Base-by-base conservation (phyloP, 495 filamentous ascomycete genomes). In the Podospora appendiculata region DNA sequence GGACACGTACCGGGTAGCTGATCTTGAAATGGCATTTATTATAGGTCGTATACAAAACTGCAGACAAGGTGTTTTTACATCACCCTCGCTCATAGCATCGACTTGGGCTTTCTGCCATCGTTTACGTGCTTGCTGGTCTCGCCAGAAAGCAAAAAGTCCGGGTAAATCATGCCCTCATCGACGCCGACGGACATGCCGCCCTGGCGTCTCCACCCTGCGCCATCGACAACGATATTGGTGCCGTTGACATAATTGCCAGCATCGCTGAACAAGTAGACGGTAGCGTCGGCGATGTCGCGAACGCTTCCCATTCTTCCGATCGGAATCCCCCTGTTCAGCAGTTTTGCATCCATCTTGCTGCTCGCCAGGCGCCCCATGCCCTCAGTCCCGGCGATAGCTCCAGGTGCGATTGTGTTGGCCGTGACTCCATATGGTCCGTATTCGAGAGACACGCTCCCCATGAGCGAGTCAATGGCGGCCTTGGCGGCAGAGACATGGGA, bases 261-360 rank as follows among this genome's bases (percentile, higher is more conserved):
- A 45, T 92, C 86, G 19, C 83, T 83, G 56, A 96, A 90, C 18
- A 96, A 67, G 57, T 81, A 97, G 0, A 97, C 83, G 0, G 91
- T 95, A 13, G 91, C 88, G 71, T 98, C 90, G 0, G 91, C 87
- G 60, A 98, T 91, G 59, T 98, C 92, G 51, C 83, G 83, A 8
- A 95, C 80, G 1, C 77, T 81, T n/a, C 92, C 93, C 55, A 79
- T 78, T 45, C 89, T 74, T 11, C 89, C 88, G 0, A 86, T 65
- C 0, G 93, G 93, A 17, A 87, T 42, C 12, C 51, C 58, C 14
- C 61, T 61, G 8, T 55, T 62, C 39, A 45, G 44, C 40, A 63
- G 55, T 36, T 66, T 68, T 8, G 52, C 46, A 17, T 70, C 57
- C 6, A 61, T 55, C n/a, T 68, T 43, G 42, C 63, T 71, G 53